Evolutionary conservation across 2,329 filamentous ascomycete genomes (phyloP).

Genomic region (Lecanicillium sp.): DNA sequence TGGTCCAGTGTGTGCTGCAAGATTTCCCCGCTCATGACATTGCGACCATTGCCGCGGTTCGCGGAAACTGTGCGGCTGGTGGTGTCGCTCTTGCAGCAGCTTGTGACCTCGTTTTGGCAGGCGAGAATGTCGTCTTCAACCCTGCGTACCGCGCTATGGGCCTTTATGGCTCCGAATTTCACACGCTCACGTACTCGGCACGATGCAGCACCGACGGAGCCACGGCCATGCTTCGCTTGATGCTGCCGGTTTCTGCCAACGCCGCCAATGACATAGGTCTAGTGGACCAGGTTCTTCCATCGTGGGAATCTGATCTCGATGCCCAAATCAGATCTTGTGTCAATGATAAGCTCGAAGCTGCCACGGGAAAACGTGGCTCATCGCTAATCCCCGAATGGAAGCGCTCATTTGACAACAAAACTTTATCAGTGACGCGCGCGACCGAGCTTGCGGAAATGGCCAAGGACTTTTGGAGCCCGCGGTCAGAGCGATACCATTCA

Average conservation of each 20-base stretch:
- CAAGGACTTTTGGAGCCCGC: conserved; percentile 31
- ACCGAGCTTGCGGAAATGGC: conserved; percentile 31
- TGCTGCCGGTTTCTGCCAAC: conserved; percentile 28
- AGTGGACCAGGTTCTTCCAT: conserved; percentile 29
- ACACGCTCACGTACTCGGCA: conserved; percentile 29
- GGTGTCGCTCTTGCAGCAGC: conserved; percentile 32
- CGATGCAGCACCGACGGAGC: conserved; percentile 25
- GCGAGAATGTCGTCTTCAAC: conserved; percentile 28
- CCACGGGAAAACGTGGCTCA: not conserved
- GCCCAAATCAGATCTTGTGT: conserved; percentile 25
- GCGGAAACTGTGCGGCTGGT: conserved; percentile 33
- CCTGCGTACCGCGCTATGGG: conserved; percentile 31
- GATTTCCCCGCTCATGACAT: conserved; percentile 26
- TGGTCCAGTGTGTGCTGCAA: conserved; percentile 27
- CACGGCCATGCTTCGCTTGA: conserved; percentile 22
- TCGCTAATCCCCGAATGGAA: conserved; percentile 23
- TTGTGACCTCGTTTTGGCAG: conserved; percentile 27
- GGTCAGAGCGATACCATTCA: conserved; percentile 26
- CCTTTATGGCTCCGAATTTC: conserved; percentile 31
- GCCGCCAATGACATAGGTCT: conserved; percentile 28
- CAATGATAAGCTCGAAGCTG: conserved; percentile 13
- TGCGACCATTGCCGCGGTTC: conserved; percentile 27
- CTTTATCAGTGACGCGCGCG: conserved; percentile 23
- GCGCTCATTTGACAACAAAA: conserved; percentile 21
- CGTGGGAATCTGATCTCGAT: conserved; percentile 22